Evolutionary conservation across 805 yeast genomes (phyloP), one percentile per base, ranked within the genome.

Genomic region (Starmerella stellata): DNA sequence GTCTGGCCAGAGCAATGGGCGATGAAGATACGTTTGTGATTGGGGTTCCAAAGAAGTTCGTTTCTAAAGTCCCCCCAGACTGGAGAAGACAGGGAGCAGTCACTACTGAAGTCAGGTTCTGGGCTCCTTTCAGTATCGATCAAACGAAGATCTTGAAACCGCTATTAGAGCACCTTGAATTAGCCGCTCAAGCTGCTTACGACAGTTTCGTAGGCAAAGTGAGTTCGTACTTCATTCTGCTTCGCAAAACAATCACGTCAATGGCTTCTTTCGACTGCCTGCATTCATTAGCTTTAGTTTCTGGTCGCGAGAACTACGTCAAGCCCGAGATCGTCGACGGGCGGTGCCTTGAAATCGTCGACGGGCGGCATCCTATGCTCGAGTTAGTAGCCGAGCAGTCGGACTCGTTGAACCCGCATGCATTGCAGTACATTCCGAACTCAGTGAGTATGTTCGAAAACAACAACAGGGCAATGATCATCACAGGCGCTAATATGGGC

Each of bases 401-500:
- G 11, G 29, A 25, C 14, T 13, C 11, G 14, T 13, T 13, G 11
- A 15, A n/a, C 16, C 15, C 14, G 19, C 15, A 29, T 17, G 7
- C 32, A 15, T 8, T 5, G 16, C 46, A 49, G 21, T 78, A 72
- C 52, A 79, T 83, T 11, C 65, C 90, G 2, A 83, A 82, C 52
- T 72, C 74, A 45, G 65, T 75, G 4, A 39, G 53, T 5, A 68
- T 83, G 61, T 48, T 61, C 4, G 52, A 58, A 5, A 51, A 59
- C n/a, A 54, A 60, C 3, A 64, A 70, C 13, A 63, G 81, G 25
- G 68, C 70, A 0, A 60, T 74, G 39, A 64, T 83, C 14, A 69
- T 83, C 18, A 79, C 93, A 0, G 93, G 93, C 0, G 90, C 92
- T 0, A 79, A 79, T 47, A 78, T 79, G 83, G 93, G 93, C 8